Base-by-base conservation (phyloP, 257 asterid genomes). In the Solanum clarkiae region DNA sequence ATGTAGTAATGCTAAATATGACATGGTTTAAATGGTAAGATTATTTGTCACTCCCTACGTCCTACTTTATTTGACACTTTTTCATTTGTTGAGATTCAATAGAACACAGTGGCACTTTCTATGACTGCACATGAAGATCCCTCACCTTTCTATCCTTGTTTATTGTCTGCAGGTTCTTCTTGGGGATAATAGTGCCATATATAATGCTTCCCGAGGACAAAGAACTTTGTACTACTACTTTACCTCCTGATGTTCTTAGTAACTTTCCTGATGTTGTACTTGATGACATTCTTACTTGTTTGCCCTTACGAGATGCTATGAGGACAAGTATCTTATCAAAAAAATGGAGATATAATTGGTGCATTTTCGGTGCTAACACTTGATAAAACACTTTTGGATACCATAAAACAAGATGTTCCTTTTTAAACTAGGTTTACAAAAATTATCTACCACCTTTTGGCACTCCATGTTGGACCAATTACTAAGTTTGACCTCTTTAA, bases 321-420 rank as follows among this genome's bases (percentile, higher is more conserved):
- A 65, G 44, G 71, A 13, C 71, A 65, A 65, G 44, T 7, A 6
- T 65, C 44, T 26, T 65, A 26, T 65, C 40, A 0, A 26, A 24
- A 10, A 65, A 65, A 26, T 65, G 71, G 71, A 65, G 71, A 6
- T 65, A 6, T 26, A 26, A 13, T 2, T 65, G 71, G 44, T 65
- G 44, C 20, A 65, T 0, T 26, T 26, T 20, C 71, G 0, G 20
- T 1, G 44, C 26, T 65, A 0, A 14, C 0, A 1, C 71, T 65
- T 26, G 71, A 26, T 65, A 1, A 13, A 26, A 65, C 44, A 65
- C 20, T 65, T 65, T 26, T 44, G 44, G 20, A 26, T 1, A 0
- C 44, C 26, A 65, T 44, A 6, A 26, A 26, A 2, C 0, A 13
- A 0, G 5, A 4, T 2, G 0, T 26, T 26, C 5, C 10, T 2